Conservation (phyloP, 352 stramenopile genomes). For the Detonula confervacea region DNA sequence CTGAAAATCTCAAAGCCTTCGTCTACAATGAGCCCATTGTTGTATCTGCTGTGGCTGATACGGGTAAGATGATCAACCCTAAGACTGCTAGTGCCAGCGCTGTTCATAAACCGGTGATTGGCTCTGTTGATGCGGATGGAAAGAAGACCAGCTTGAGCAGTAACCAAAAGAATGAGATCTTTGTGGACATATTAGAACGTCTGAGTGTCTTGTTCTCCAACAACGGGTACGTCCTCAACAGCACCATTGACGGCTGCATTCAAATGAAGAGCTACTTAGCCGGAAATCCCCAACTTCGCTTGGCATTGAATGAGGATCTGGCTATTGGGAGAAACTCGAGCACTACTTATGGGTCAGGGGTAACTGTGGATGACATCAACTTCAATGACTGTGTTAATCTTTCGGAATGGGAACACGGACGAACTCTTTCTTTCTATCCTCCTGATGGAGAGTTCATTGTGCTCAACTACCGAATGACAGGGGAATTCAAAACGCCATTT, state of each 20-base stretch:
- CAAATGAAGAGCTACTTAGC: slow-evolving; percentile 99
- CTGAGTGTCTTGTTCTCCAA: slow-evolving; percentile 97
- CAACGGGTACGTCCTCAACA: slow-evolving; percentile 96
- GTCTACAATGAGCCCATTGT: slow-evolving; percentile 98
- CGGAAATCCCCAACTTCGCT: slow-evolving; percentile 95
- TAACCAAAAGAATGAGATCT: slow-evolving; percentile 97
- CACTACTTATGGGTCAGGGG: slow-evolving; percentile 87
- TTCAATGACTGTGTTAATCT: slow-evolving; percentile 99
- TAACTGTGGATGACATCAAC: slow-evolving; percentile 97
- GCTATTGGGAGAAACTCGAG: slow-evolving; percentile 89
- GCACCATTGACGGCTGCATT: slow-evolving; percentile 96
- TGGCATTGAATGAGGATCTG: slow-evolving; percentile 97
- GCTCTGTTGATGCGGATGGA: slow-evolving; percentile 74
- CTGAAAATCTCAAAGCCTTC: slow-evolving; percentile 96
- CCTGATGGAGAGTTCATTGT: slow-evolving; percentile 92
- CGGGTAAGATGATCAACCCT: slow-evolving; percentile 85
- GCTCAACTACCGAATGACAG: slow-evolving; percentile 98
- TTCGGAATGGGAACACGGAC: slow-evolving; percentile 90
- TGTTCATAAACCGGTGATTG: slow-evolving; percentile 88
- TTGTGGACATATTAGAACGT: slow-evolving; percentile 98
- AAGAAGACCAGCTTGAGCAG: slow-evolving; percentile 57
- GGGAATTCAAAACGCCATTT: slow-evolving; percentile 96
- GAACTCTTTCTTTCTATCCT: slow-evolving; percentile 85
- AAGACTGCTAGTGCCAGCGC: slow-evolving; percentile 93
- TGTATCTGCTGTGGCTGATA: slow-evolving; percentile 84